These are phyloP conservation scores for Physcomitrium patens DNA, from an alignment of 225 moss, liverwort and hornwort species.

Conservation along the genomic window DNA sequence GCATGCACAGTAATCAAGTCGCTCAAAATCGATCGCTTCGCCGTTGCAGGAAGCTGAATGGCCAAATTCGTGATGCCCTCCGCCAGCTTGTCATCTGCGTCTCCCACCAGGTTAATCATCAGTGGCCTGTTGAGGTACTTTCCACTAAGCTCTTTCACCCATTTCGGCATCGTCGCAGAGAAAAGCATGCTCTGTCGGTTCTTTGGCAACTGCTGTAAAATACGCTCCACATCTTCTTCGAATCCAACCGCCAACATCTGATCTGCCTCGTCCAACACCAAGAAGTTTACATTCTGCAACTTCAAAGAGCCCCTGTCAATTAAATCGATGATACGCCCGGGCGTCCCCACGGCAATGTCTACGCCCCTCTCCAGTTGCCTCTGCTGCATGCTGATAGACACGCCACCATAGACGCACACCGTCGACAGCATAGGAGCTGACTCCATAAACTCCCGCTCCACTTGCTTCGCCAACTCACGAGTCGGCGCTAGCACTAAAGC, in stretches of 20 bases:
- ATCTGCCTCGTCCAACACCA: conserved; percentile 74
- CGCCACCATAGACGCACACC: conserved; percentile 64
- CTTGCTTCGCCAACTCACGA: conserved; percentile 70
- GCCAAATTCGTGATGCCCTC: conserved; percentile 63
- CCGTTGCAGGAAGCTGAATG: conserved; percentile 48
- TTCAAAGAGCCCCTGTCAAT: conserved; percentile 51
- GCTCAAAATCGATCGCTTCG: conserved; percentile 59
- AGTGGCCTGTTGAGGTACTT: conserved; percentile 55
- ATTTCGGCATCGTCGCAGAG: conserved; percentile 69
- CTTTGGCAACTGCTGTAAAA: conserved; percentile 54
- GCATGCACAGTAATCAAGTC: conserved; percentile 63
- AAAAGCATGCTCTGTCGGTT: conserved; percentile 69
- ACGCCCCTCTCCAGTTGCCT: conserved; percentile 64
- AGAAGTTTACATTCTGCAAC: conserved; percentile 54
- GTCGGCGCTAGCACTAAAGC: conserved; percentile 66
- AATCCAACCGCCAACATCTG: conserved; percentile 69
- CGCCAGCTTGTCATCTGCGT: conserved; percentile 63
- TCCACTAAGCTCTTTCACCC: conserved; percentile 63
- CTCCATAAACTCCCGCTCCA: conserved; percentile 67
- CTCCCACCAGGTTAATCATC: conserved; percentile 60
- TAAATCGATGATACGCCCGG: conserved; percentile 67
- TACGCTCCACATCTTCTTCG: conserved; percentile 65
- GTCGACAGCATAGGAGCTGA: conserved; percentile 67
- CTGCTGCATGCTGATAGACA: conserved; percentile 50
- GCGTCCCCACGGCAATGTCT: conserved; percentile 64